Evolutionary conservation across 306 rosid genomes (phyloP), one percentile per base, ranked within the genome.

Genomic region (Cyclanthera cordifolia): DNA sequence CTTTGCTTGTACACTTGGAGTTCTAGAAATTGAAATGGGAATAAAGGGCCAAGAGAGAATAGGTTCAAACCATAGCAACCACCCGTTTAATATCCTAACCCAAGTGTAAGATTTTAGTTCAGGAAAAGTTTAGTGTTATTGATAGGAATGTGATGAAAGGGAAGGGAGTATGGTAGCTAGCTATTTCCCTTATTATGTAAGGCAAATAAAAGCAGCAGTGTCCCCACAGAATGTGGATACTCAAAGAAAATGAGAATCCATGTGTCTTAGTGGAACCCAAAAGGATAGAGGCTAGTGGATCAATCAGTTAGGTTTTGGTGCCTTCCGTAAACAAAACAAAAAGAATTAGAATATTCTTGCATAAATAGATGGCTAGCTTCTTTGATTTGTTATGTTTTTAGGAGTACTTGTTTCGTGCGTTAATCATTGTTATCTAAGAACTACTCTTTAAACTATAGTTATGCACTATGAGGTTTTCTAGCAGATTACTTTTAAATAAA

Each of bases 271-370:
- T n/a, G n/a, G n/a, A 61, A 39, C 21, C 1, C 69, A 39, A 41
- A 61, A 41, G 32, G 48, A 19, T 61, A 2, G 30, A 20, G n/a
- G n/a, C 30, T 32, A 59, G 25, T 59, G 67, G 67, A 32, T 32
- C 47, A 1, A 61, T 61, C 28, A 61, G 50, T 61, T 61, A 0
- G 30, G 50, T 19, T 19, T 60, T 39, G 51, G 69, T 61, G 49
- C 69, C 69, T 61, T 61, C 11, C 51, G 69, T 61, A 20, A 37
- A 20, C 69, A 61, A 61, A 61, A 37, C 51, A 61, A 61, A 61
- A 39, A 19, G 69, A 17, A 61, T 61, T 7, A 34, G 32, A 61
- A 61, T 61, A 23, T 61, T 60, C 49, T 34, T 58, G 5, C 0
- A 7, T 34, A n/a, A n/a, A n/a, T n/a, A n/a, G n/a, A n/a, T n/a